These are phyloP conservation scores for Scheffersomyces insectosa DNA, from an alignment of 1,139 yeast genomes.

Conservation along the genomic window DNA sequence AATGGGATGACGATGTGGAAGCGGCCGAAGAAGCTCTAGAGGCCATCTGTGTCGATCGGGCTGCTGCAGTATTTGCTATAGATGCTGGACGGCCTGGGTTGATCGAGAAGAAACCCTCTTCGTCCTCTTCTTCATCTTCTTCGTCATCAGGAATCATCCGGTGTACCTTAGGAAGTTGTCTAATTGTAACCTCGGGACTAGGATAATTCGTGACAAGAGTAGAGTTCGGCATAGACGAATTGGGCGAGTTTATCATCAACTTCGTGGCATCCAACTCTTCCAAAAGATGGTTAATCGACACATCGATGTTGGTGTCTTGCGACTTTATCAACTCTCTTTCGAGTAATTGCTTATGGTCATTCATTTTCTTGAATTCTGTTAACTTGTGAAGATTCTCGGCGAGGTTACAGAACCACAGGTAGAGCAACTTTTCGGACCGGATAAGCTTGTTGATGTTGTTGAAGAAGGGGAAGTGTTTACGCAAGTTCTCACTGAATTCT, in stretches of 20 bases:
- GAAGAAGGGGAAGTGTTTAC: constrained; percentile 30
- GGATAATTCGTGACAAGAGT: constrained; percentile 4
- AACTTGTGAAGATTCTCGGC: constrained; percentile 16
- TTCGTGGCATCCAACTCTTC: constrained; percentile 6
- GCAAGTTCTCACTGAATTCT: constrained; percentile 25
- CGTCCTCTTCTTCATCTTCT: constrained; percentile 1
- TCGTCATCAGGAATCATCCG: neutral
- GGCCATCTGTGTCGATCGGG: constrained; percentile 1
- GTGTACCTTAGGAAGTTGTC: neutral
- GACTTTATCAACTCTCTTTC: constrained; percentile 2
- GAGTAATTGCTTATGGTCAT: neutral
- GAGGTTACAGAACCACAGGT: constrained; percentile 30
- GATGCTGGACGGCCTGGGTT: constrained; percentile 1
- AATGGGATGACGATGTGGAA: constrained; percentile 4
- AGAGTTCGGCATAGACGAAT: constrained; percentile 4
- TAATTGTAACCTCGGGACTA: neutral
- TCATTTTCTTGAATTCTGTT: constrained; percentile 1
- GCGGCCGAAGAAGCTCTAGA: neutral
- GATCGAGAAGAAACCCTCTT: neutral
- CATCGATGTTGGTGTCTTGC: constrained; percentile 1
- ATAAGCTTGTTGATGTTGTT: constrained; percentile 32
- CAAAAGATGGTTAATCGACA: constrained; percentile 2
- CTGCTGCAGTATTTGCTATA: constrained; percentile 5
- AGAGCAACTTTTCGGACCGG: constrained; percentile 23
- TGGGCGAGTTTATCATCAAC: neutral